These are phyloP conservation scores for Candida methanosorbosa DNA, from an alignment of 805 yeast species.

Conservation along the genomic window DNA sequence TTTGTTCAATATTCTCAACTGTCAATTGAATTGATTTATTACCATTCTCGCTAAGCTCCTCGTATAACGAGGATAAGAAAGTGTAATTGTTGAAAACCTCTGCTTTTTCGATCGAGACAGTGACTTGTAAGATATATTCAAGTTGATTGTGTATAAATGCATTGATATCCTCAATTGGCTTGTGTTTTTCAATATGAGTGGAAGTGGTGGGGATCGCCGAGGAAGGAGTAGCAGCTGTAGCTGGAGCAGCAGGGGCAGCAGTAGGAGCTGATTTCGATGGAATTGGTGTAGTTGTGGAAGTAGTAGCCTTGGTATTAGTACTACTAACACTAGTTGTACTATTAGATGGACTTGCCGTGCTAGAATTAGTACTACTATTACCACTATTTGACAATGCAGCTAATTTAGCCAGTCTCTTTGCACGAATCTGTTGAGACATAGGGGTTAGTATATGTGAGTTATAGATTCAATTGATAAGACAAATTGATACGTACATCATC, in stretches of 20 bases:
- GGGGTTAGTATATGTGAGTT: background rate
- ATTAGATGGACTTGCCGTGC: background rate
- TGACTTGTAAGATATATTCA: constrained; percentile 27
- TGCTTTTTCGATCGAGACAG: constrained; percentile 19
- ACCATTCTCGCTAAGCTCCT: constrained; percentile 10
- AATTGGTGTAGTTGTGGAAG: constrained; percentile 3
- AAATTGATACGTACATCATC: background rate
- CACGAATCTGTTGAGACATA: constrained; percentile 21
- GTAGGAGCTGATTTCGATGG: constrained; percentile 4
- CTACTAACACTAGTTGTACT: background rate
- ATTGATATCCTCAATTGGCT: constrained; percentile 16
- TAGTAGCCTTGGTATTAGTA: background rate
- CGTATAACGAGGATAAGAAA: constrained; percentile 15
- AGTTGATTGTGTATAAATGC: constrained; percentile 34
- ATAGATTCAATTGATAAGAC: background rate
- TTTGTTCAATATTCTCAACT: constrained; percentile 35
- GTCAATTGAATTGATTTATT: constrained; percentile 10
- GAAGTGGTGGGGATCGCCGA: background rate
- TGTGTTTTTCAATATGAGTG: background rate
- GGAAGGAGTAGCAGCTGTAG: constrained; percentile 1
- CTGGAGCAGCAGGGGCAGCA: constrained; percentile 1
- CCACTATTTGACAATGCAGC: constrained; percentile 7
- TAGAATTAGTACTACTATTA: constrained; percentile 3
- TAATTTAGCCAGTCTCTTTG: constrained; percentile 43
- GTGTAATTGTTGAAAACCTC: constrained; percentile 3